phyloP scores from a whole-genome alignment of 345 rosid species.

The Aquilaria malaccensis region DNA sequence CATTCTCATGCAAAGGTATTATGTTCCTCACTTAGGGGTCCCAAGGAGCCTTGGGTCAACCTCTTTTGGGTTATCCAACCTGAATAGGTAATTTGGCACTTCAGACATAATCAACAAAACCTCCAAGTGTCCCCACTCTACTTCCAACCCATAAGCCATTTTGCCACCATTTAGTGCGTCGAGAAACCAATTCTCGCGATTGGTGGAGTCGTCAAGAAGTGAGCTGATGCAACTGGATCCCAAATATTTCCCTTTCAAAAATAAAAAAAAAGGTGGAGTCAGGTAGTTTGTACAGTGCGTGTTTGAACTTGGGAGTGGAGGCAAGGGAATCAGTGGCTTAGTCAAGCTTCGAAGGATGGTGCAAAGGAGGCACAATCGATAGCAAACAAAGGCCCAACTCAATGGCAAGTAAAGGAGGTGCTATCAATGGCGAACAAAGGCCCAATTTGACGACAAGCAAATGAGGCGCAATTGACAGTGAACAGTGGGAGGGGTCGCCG shows the following conservation, averaged over 20 bases:
- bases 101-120: constrained; percentile 81
- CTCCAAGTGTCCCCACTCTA: constrained; percentile 76
- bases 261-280: constrained; percentile 73
- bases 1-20: constrained; percentile 34
- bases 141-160: constrained; percentile 23
- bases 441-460: no score
- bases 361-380: neutral
- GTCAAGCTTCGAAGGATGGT: constrained; percentile 58
- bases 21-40: constrained; percentile 46
- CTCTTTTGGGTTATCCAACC: constrained; percentile 73
- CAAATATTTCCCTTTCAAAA: constrained; percentile 49
- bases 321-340: constrained; percentile 51
- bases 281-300: constrained; percentile 35
- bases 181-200: constrained; percentile 87
- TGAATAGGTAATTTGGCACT: constrained; percentile 84
- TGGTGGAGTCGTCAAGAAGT: constrained; percentile 76
- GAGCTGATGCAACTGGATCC: constrained; percentile 73
- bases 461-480: no score
- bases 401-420: no score
- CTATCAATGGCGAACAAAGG: no score
- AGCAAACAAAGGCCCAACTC: no score
- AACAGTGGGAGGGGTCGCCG: no score
- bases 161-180: constrained; percentile 71
- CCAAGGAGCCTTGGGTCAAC: constrained; percentile 41
- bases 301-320: constrained; percentile 79